Evolutionary conservation across 768 basidiomycete genomes (phyloP).

Genomic region (Mycena sanguinolenta): DNA sequence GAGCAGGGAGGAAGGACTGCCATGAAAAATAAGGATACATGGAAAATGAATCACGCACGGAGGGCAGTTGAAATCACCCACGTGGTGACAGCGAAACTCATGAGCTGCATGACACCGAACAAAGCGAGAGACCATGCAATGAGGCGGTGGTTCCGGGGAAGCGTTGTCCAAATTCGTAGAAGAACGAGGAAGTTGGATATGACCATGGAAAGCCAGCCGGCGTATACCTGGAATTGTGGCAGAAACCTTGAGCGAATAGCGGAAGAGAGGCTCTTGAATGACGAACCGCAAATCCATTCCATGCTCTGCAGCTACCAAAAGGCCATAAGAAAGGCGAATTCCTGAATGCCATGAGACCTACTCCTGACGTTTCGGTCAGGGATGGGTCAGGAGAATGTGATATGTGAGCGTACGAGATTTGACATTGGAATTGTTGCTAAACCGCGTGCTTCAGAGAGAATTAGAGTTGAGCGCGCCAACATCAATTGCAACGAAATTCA

Average conservation of each 20-base stretch:
- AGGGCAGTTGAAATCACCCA: constrained; percentile 42
- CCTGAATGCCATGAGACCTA: neutral
- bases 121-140: constrained; percentile 40
- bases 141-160: constrained; percentile 42
- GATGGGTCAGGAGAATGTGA: no score
- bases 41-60: constrained; percentile 27
- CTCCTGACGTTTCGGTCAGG: neutral
- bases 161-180: constrained; percentile 48
- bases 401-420: neutral
- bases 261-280: neutral
- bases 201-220: constrained; percentile 23
- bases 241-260: neutral
- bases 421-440: constrained; percentile 4
- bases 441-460: constrained; percentile 28
- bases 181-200: constrained; percentile 42
- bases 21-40: neutral
- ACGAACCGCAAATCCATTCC: constrained; percentile 5
- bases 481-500: neutral
- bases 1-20: no score
- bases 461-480: no score
- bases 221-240: constrained; percentile 32
- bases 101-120: constrained; percentile 41
- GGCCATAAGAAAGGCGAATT: neutral
- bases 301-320: constrained; percentile 27
- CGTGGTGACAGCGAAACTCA: constrained; percentile 31